A percentile compares a stretch with the other conserved stretches of the same genome.
Evolutionary conservation across 202 grass and related monocot genomes (phyloP).

Genomic region (Digitaria exilis): DNA sequence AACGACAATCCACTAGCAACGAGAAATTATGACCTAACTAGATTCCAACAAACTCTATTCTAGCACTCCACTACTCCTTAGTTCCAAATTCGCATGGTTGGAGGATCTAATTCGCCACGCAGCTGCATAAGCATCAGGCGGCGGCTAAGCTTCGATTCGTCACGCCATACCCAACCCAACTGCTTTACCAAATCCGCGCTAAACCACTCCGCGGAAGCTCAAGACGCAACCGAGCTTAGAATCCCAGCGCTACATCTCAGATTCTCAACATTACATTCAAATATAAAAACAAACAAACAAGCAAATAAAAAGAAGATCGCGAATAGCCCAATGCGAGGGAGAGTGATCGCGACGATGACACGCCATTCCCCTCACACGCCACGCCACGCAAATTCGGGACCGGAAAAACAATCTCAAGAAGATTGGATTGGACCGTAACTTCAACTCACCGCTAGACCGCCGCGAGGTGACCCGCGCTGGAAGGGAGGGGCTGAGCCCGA

Average conservation of each 20-base stretch:
- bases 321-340: slow-evolving; percentile 22
- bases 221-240: slow-evolving; percentile 7
- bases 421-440: background rate
- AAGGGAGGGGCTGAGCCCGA: background rate
- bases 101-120: slow-evolving; percentile 20
- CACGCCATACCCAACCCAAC: slow-evolving; percentile 34
- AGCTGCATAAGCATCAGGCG: slow-evolving; percentile 12
- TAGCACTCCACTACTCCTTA: background rate
- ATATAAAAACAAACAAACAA: background rate
- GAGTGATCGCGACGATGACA: background rate
- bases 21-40: background rate
- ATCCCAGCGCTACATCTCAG: background rate
- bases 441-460: slow-evolving; percentile 18
- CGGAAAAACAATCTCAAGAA: background rate
- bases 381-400: background rate
- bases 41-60: slow-evolving; percentile 30
- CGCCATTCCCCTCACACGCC: background rate
- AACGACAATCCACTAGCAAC: background rate
- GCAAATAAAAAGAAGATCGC: background rate
- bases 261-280: background rate
- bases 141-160: slow-evolving; percentile 2
- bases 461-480: background rate
- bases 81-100: background rate
- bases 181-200: slow-evolving; percentile 3
- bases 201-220: background rate